Conservation (phyloP, 192 early-diverging fungal genomes). For the Backusella macrospora region DNA sequence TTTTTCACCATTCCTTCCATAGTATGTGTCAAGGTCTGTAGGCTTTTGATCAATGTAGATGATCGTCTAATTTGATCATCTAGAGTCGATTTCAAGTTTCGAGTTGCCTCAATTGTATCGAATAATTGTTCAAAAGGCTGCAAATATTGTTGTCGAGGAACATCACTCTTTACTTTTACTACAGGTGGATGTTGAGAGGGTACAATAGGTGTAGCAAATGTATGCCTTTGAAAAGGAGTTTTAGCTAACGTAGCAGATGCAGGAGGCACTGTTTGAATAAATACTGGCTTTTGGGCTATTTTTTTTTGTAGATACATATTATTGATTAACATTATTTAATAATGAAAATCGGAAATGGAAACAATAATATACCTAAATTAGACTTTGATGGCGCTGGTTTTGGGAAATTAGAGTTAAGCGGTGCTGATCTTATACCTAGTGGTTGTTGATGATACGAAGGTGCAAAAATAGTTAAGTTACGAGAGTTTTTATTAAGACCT, state of each 20-base stretch:
- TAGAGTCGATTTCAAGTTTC: slow-evolving; percentile 63
- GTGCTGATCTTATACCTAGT: slow-evolving; percentile 14
- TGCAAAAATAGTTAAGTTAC: slow-evolving; percentile 24
- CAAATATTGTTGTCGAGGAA: slow-evolving; percentile 53
- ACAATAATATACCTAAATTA: not conserved
- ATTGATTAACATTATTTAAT: not conserved
- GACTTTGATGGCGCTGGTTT: slow-evolving; percentile 8
- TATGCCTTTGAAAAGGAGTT: slow-evolving; percentile 10
- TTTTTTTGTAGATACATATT: not conserved
- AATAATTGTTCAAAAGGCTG: slow-evolving; percentile 56
- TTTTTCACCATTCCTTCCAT: slow-evolving; percentile 74
- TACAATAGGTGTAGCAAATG: slow-evolving; percentile 4
- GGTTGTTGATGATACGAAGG: slow-evolving; percentile 9
- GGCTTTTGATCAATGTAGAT: slow-evolving; percentile 68
- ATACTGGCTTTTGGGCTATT: not conserved
- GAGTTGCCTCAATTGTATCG: slow-evolving; percentile 61
- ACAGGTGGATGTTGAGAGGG: not conserved
- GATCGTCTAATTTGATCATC: slow-evolving; percentile 78
- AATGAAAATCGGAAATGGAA: not conserved
- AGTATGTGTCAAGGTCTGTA: slow-evolving; percentile 69
- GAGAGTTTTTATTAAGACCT: slow-evolving; percentile 31
- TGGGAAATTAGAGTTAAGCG: slow-evolving; percentile 14
- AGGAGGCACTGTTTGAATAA: not conserved
- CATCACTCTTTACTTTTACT: not conserved
- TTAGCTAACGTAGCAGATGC: slow-evolving; percentile 15